Evolutionary conservation across 2,329 filamentous ascomycete genomes (phyloP), one percentile per base, ranked within the genome.

Genomic region (Arthroderma sp.): DNA sequence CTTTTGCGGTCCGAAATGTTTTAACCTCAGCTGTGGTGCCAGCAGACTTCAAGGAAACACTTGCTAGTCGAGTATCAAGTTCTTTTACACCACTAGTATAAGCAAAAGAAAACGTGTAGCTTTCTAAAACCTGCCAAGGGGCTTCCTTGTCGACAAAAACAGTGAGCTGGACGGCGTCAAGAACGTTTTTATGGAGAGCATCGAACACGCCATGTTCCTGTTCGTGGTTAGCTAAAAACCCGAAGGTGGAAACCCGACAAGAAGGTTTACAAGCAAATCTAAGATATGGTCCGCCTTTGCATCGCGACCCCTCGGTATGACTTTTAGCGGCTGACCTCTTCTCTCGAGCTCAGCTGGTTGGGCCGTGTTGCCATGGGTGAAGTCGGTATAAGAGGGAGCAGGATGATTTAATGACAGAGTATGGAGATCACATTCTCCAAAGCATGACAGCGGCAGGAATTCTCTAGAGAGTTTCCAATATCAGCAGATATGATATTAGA

Each of bases 181-280:
- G 60, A 27, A 62, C 57, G 29, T 64, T 64, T 22, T 58, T 59
- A 40, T 61, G 55, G 4, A 74, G 50, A 4, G 68, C 69, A 11
- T 67, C 61, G 50, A 72, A 73, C 3, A 67, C 66, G 5, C 67
- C 70, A 27, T 61, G 55, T 54, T 74, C 70, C 71, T 74, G 43
- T n/a, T 29, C 5, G 29, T 36, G 22, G n/a, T 29, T 22, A 40
- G 30, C 27, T 30, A 22, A 10, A 27, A 4, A 6, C 32, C 4
- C 11, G 9, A 15, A 29, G 7, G n/a, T n/a, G 6, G 7, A 7
- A 4, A 53, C 27, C 32, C 27, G 27, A n/a, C 1, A 7, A 9
- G 29, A 5, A 22, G 44, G 29, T 62, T 52, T 55, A 73, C 71
- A 48, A 74, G 59, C 54, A 69, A 64, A 49, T 70, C 61, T 4